These are phyloP conservation scores for Tillandsia leiboldiana DNA, from an alignment of 176 grass and related monocot species.

Conservation along the genomic window DNA sequence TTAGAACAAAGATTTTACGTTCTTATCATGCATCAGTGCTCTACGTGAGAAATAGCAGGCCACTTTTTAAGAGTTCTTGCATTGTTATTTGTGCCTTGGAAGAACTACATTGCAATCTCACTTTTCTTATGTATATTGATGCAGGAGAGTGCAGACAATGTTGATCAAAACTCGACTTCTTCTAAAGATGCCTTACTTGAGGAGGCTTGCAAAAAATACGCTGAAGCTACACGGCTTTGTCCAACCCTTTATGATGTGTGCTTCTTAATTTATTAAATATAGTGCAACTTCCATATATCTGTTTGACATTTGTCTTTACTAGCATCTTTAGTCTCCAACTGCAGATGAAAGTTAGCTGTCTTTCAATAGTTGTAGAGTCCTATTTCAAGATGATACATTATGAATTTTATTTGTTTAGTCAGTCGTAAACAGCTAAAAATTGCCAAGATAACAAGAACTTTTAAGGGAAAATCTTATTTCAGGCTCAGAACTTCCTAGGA, in stretches of 20 bases:
- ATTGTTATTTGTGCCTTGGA: background rate
- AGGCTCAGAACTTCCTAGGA: too few relatives aligned
- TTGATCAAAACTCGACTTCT: constrained; percentile 64
- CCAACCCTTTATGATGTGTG: constrained; percentile 94
- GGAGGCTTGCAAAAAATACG: constrained; percentile 99
- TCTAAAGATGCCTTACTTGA: constrained; percentile 92
- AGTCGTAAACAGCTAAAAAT: too few relatives aligned
- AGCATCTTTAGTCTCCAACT: background rate
- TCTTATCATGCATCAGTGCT: background rate
- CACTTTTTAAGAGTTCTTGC: too few relatives aligned
- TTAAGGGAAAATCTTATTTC: too few relatives aligned
- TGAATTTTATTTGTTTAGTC: too few relatives aligned
- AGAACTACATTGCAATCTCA: background rate
- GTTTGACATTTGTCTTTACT: background rate
- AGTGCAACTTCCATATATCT: background rate
- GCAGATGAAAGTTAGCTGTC: too few relatives aligned
- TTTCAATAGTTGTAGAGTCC: too few relatives aligned
- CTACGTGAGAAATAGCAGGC: too few relatives aligned
- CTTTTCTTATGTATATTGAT: constrained; percentile 26
- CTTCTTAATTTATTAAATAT: constrained; percentile 5
- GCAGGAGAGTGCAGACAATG: constrained; percentile 99
- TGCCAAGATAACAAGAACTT: too few relatives aligned
- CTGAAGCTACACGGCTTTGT: constrained; percentile 76
- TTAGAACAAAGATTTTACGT: background rate
- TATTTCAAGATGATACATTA: too few relatives aligned